phyloP scores from a whole-genome alignment of 805 yeast genomes.

The Metschnikowia peoriensis region DNA sequence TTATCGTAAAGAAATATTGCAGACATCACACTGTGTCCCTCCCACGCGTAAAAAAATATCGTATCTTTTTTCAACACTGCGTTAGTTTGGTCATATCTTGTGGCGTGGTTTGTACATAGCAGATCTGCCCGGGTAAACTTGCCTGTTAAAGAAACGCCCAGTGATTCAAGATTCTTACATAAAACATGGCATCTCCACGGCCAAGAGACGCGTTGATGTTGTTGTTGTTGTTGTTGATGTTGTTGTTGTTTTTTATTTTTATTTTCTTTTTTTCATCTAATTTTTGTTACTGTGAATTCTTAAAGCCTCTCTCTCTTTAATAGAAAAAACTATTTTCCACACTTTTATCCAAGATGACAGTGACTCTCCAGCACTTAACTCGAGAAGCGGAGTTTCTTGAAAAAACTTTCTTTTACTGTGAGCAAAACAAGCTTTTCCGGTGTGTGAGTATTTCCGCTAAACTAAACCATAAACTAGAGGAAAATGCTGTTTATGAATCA shows the following conservation, averaged over 20 bases:
- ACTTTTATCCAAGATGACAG: slow-evolving; percentile 13
- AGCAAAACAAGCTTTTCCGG: slow-evolving; percentile 26
- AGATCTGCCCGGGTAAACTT: neutral
- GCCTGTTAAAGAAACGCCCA: neutral
- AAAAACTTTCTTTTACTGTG: slow-evolving; percentile 8
- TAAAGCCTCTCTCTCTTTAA: neutral
- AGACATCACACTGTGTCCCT: too few species aligned
- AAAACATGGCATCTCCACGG: neutral
- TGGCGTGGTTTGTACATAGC: neutral
- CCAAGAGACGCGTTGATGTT: too few species aligned
- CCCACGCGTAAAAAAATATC: too few species aligned
- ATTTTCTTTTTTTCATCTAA: too few species aligned
- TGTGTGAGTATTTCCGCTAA: neutral
- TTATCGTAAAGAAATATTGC: too few species aligned
- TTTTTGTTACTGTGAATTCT: neutral
- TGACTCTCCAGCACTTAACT: neutral
- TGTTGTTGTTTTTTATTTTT: too few species aligned
- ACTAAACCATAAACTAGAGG: neutral
- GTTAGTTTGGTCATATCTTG: too few species aligned
- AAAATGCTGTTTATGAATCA: neutral
- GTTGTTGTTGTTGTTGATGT: too few species aligned
- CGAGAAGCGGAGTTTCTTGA: slow-evolving; percentile 1
- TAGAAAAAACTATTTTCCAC: neutral
- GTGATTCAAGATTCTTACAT: neutral
- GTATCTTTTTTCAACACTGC: too few species aligned